phyloP scores from a whole-genome alignment of 345 rosid genomes.

The Salix arbutifolia region DNA sequence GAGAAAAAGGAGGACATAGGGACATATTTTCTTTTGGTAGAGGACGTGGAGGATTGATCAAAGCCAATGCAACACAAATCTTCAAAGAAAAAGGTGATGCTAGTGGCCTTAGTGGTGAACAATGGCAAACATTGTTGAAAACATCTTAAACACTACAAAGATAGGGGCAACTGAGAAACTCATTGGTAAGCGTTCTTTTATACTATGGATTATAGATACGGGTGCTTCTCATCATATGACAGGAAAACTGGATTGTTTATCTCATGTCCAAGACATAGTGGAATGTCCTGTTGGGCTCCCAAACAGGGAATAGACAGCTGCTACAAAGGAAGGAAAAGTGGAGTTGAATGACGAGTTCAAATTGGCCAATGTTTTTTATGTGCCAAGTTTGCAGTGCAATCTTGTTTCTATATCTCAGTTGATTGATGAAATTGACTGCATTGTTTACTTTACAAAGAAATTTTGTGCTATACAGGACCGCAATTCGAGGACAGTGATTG shows the following conservation, averaged over 20 bases:
- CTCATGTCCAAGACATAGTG: not conserved
- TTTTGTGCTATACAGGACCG: slow-evolving; percentile 7
- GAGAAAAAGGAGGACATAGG: not conserved
- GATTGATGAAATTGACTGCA: not conserved
- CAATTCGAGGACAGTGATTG: slow-evolving; percentile 18
- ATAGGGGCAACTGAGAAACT: not conserved
- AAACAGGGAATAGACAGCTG: not conserved
- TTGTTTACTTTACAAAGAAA: not conserved
- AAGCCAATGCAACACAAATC: not conserved
- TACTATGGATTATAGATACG: slow-evolving; percentile 4
- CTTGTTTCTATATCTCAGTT: slow-evolving; percentile 4
- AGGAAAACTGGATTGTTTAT: not conserved
- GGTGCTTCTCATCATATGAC: slow-evolving; percentile 5
- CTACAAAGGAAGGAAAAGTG: not conserved
- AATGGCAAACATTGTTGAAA: not conserved
- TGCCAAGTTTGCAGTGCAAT: not conserved
- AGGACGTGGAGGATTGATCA: not conserved
- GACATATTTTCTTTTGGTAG: too few species aligned
- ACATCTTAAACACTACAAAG: not conserved
- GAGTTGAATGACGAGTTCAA: not conserved
- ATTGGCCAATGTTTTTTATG: not conserved
- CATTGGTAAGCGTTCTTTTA: not conserved
- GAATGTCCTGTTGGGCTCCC: not conserved
- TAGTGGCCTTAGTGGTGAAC: not conserved
- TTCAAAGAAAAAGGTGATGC: not conserved